Evolutionary conservation across 2,329 filamentous ascomycete species (phyloP), one percentile per base, ranked within the genome.

Genomic region (Ceratocystis cacaofunesta): DNA sequence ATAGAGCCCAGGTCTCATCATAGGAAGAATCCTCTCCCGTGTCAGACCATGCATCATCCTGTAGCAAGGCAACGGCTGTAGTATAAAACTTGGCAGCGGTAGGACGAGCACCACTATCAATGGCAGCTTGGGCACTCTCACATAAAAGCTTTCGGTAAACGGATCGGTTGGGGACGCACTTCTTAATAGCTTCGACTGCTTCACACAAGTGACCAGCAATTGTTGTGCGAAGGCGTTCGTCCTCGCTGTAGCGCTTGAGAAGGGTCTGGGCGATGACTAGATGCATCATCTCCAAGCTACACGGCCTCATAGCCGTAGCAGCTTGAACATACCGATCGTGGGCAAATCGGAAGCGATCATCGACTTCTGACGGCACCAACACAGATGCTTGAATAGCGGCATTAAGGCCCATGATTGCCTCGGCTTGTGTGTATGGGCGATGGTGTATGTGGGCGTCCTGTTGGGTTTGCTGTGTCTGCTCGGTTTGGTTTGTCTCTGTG

Each of bases 311-410:
- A 4, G 83, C 81, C 15, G 82, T 79, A 5, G 90, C 85, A 17
- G 89, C 90, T 72, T 88, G 85, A 62, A 91, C 81, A 71, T 95
- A 95, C 63, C 92, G 84, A 73, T 96, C 92, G 73, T 96, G 92
- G 43, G 87, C 85, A 73, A 96, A 96, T 43, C 85, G 85, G 74
- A 96, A 96, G 50, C 85, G 82, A 73, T 96, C 90, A 71, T 96
- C 92, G 1, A 86, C 85, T 68, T 94, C 89, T 22, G 88, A 89
- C 0, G 89, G 83, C 65, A 92, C 84, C 50, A 97, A 80, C 63
- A 96, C 85, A 71, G 89, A 95, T 3, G 87, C 83, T 70, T 90
- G 84, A 19, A 96, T 81, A 8, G 91, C 85, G 36, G 84, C 85
- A 72, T 96, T 90, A n/a, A 97, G 80, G 0, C 90, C 92, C 55